Evolutionary conservation across 2,329 filamentous ascomycete species (phyloP).

Genomic region (Colletotrichum sp.): DNA sequence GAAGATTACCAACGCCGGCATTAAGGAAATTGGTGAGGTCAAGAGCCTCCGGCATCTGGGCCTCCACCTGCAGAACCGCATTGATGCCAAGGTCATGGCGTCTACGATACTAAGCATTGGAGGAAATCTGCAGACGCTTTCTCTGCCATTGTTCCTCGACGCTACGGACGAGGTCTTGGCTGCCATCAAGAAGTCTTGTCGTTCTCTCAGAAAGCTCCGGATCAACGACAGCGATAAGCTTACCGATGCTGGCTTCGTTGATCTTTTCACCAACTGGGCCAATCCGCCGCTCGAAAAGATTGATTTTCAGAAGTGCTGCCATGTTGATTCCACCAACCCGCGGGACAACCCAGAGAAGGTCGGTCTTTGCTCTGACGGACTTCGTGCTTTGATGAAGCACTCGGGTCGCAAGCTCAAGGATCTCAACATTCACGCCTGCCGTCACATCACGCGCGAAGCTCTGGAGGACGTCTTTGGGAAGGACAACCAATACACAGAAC

Average conservation of each 20-base stretch:
- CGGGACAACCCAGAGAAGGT: constrained; percentile 68
- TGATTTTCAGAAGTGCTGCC: constrained; percentile 80
- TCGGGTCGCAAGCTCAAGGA: constrained; percentile 70
- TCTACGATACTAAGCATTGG: constrained; percentile 69
- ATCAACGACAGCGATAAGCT: constrained; percentile 78
- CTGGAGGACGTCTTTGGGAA: constrained; percentile 77
- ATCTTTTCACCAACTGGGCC: constrained; percentile 77
- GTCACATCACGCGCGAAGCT: constrained; percentile 75
- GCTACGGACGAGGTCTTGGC: constrained; percentile 74
- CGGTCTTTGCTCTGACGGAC: constrained; percentile 78
- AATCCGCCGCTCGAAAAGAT: constrained; percentile 74
- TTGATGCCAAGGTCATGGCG: constrained; percentile 63
- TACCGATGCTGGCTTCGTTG: constrained; percentile 75
- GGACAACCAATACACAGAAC: constrained; percentile 66
- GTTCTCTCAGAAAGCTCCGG: constrained; percentile 74
- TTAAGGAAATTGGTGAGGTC: constrained; percentile 69
- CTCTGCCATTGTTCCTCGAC: constrained; percentile 71
- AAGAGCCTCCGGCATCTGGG: constrained; percentile 75
- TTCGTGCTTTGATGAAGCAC: constrained; percentile 83
- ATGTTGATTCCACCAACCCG: constrained; percentile 74
- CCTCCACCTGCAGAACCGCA: constrained; percentile 67
- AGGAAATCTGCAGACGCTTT: constrained; percentile 74
- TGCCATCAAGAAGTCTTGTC: constrained; percentile 74
- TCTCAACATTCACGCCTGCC: constrained; percentile 83
- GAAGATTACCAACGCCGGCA: constrained; percentile 68